Evolutionary conservation across 2,329 filamentous ascomycete species (phyloP).

Genomic region (Hymenoscyphus salicellus): DNA sequence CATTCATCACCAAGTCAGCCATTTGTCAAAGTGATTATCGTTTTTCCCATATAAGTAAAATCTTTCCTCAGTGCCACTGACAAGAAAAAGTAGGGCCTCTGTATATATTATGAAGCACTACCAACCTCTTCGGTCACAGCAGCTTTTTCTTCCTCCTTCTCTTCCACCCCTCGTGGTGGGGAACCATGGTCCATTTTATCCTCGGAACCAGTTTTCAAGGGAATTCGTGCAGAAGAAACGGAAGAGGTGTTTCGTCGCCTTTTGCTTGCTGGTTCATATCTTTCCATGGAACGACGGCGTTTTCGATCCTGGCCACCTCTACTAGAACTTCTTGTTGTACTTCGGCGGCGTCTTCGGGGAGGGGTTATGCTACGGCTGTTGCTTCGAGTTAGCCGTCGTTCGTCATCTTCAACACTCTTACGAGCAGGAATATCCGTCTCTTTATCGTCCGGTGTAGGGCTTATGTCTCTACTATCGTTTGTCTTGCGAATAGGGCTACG

Average conservation of each 20-base stretch:
- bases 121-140: conserved; percentile 42
- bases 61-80: conserved; percentile 4
- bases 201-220: conserved; percentile 55
- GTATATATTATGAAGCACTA: conserved; percentile 36
- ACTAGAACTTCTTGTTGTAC: conserved; percentile 29
- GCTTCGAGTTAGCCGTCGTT: conserved; percentile 37
- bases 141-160: conserved; percentile 25
- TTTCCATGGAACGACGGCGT: conserved; percentile 35
- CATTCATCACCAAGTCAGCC: conserved; percentile 37
- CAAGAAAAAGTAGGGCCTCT: conserved; percentile 21
- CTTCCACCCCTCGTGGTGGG: conserved; percentile 21
- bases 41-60: neutral
- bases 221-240: conserved; percentile 46
- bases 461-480: conserved; percentile 23
- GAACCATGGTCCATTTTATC: conserved; percentile 43
- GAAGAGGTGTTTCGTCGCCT: conserved; percentile 52
- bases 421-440: conserved; percentile 22
- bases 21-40: conserved; percentile 17
- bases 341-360: conserved; percentile 30
- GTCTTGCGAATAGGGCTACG: conserved; percentile 25
- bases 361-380: conserved; percentile 37
- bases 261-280: conserved; percentile 38
- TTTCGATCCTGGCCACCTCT: conserved; percentile 32
- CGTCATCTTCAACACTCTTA: conserved; percentile 34
- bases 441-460: conserved; percentile 28